These are phyloP conservation scores for Colletotrichum shisoi DNA, from an alignment of 2,329 filamentous ascomycete species.

Conservation along the genomic window DNA sequence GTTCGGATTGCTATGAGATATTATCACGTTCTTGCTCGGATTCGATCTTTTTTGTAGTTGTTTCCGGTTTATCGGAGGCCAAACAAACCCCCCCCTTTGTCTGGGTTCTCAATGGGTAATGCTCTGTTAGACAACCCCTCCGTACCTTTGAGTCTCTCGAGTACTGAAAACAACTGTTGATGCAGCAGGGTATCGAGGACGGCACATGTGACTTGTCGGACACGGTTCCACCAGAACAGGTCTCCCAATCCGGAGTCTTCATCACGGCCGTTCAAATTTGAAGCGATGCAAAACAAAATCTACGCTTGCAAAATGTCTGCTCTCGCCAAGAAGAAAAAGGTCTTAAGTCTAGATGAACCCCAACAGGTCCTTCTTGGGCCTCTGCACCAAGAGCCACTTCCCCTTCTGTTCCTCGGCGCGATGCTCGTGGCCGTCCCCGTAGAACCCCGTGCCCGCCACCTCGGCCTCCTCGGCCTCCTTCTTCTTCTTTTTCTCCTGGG, in stretches of 20 bases:
- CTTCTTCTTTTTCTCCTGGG: slow-evolving; percentile 5
- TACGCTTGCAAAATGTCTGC: neutral
- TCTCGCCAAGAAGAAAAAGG: neutral
- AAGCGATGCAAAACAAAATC: neutral
- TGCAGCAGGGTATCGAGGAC: neutral
- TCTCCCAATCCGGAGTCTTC: neutral
- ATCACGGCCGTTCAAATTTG: neutral
- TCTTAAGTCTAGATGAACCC: slow-evolving; percentile 17
- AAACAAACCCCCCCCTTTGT: too few species aligned
- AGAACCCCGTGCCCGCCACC: too few species aligned
- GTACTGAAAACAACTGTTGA: too few species aligned
- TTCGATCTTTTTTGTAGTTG: neutral
- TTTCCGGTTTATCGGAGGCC: too few species aligned
- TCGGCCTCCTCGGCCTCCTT: neutral
- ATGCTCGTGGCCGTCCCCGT: neutral
- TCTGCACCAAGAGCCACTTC: slow-evolving; percentile 3
- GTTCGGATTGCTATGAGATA: neutral
- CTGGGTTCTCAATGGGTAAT: too few species aligned
- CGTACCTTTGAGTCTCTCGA: too few species aligned
- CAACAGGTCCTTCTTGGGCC: slow-evolving; percentile 27
- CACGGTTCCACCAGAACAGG: neutral
- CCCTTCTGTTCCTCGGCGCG: neutral
- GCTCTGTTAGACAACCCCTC: too few species aligned
- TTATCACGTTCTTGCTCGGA: neutral
- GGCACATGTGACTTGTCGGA: too few species aligned